phyloP scores from a whole-genome alignment of 805 yeast species.

The Candida nonsorbophila region DNA sequence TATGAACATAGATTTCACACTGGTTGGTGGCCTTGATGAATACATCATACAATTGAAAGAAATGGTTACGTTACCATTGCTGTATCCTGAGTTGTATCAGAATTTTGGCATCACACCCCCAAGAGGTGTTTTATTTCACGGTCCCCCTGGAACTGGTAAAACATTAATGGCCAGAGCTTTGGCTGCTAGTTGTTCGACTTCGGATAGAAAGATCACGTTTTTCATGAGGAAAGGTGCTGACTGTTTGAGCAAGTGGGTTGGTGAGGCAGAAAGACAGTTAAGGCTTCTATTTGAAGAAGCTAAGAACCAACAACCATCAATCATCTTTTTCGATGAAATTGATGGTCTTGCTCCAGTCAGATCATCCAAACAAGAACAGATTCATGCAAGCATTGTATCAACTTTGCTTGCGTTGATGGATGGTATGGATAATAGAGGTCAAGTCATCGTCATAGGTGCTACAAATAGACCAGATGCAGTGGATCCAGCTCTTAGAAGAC shows the following conservation, averaged over 20 bases:
- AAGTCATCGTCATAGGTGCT: slow-evolving; percentile 96
- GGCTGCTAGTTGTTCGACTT: slow-evolving; percentile 90
- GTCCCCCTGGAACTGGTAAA: slow-evolving; percentile 99
- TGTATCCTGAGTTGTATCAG: slow-evolving; percentile 91
- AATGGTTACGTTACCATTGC: slow-evolving; percentile 89
- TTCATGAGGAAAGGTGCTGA: slow-evolving; percentile 99
- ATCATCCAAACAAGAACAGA: slow-evolving; percentile 95
- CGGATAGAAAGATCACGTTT: slow-evolving; percentile 82
- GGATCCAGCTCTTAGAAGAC: slow-evolving; percentile 96
- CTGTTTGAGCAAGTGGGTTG: slow-evolving; percentile 96
- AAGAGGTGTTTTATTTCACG: slow-evolving; percentile 94
- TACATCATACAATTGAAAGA: slow-evolving; percentile 91
- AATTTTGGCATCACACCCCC: slow-evolving; percentile 93
- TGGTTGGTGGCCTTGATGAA: slow-evolving; percentile 87
- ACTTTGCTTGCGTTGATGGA: slow-evolving; percentile 95
- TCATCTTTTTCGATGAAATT: slow-evolving; percentile 95
- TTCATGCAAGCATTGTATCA: slow-evolving; percentile 95
- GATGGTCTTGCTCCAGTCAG: slow-evolving; percentile 98
- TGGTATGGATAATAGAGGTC: slow-evolving; percentile 98
- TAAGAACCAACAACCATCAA: slow-evolving; percentile 89
- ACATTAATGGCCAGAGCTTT: slow-evolving; percentile 96
- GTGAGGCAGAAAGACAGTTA: slow-evolving; percentile 95
- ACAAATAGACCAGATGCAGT: slow-evolving; percentile 96
- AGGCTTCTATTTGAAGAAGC: slow-evolving; percentile 93
- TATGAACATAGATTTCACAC: slow-evolving; percentile 76